A percentile compares a stretch with the other conserved stretches of the same genome.
Evolutionary conservation across 1,284 basidiomycete species (phyloP).

Genomic region (Microbotryum silenes-acaulis): DNA sequence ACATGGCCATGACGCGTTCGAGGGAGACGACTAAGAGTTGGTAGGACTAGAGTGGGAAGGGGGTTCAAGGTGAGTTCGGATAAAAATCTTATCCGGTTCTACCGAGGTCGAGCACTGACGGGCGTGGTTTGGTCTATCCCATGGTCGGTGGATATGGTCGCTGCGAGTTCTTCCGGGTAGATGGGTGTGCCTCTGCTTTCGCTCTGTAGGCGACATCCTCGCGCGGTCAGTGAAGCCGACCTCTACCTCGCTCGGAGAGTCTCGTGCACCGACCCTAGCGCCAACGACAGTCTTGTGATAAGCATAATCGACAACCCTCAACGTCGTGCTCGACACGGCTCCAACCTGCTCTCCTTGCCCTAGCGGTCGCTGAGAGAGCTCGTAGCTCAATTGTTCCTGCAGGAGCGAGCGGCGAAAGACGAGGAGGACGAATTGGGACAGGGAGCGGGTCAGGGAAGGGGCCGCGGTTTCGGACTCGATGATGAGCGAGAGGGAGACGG

Average conservation of each 20-base stretch:
- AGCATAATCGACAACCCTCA: conserved; percentile 23
- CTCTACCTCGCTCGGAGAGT: no score
- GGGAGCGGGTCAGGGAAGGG: conserved; percentile 7
- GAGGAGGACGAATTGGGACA: conserved; percentile 5
- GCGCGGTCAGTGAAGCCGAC: no score
- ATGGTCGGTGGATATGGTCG: background rate
- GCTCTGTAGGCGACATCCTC: no score
- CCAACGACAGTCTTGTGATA: background rate
- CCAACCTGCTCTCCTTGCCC: background rate
- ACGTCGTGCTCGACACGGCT: conserved; percentile 13
- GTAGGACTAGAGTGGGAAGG: conserved; percentile 12
- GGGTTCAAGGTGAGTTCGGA: no score
- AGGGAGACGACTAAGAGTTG: conserved; percentile 14
- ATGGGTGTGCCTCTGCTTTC: background rate
- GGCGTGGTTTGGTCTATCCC: background rate
- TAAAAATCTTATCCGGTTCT: no score
- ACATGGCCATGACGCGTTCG: conserved; percentile 10
- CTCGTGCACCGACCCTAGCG: no score
- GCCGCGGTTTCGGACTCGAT: conserved; percentile 19
- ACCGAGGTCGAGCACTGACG: background rate
- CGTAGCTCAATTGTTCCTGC: conserved; percentile 12
- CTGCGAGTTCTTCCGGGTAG: background rate
- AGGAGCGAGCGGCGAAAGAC: conserved; percentile 13
- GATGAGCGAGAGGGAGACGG: conserved; percentile 25
- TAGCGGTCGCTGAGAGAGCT: conserved; percentile 7